These are phyloP conservation scores for Aureobasidium sp. DNA, from an alignment of 2,329 filamentous ascomycete species.

Conservation along the genomic window DNA sequence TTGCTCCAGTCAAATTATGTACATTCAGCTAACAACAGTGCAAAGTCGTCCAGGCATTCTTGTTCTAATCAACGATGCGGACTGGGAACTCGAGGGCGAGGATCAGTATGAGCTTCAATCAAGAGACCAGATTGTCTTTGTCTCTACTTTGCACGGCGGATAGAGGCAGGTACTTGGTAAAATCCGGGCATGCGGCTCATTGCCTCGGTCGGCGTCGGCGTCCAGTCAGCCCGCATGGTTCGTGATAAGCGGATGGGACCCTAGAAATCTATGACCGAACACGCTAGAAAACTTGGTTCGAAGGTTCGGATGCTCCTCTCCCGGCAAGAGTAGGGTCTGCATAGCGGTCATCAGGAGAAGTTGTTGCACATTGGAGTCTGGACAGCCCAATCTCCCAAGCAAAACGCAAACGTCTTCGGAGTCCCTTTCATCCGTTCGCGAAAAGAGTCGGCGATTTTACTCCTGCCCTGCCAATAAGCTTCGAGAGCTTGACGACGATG, in stretches of 20 bases:
- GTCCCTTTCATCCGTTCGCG: not conserved
- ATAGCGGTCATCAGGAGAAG: not conserved
- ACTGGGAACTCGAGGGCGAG: constrained; percentile 97
- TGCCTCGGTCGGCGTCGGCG: not conserved
- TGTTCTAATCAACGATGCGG: constrained; percentile 92
- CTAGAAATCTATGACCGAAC: not conserved
- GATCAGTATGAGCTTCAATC: constrained; percentile 76
- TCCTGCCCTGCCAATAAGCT: not conserved
- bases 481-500: not conserved
- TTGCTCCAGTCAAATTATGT: not conserved
- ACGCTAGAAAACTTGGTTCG: not conserved
- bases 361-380: not conserved
- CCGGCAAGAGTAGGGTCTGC: not conserved
- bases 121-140: constrained; percentile 86
- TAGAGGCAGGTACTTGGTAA: constrained; percentile 29
- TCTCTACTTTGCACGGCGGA: constrained; percentile 91
- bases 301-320: not conserved
- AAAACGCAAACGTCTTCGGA: not conserved
- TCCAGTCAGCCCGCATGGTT: not conserved
- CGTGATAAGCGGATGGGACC: not conserved
- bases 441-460: not conserved
- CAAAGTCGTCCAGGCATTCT: constrained; percentile 85
- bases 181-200: not conserved
- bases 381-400: not conserved
- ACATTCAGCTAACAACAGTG: constrained; percentile 14